Conservation (phyloP, 495 filamentous ascomycete genomes). For the Hyaloscypha variabilis region DNA sequence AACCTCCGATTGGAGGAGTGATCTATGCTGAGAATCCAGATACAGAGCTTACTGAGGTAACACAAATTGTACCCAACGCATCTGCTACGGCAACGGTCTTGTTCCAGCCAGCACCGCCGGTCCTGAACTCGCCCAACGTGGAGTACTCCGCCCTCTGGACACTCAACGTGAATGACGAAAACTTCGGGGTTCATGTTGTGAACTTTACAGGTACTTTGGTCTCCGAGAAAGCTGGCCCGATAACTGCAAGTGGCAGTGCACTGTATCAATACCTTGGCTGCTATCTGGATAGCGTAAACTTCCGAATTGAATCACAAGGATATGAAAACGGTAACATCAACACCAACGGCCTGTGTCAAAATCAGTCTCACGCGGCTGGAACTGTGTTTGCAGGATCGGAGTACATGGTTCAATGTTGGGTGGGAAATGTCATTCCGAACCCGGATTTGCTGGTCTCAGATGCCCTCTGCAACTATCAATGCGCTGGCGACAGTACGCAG, state of each 20-base stretch:
- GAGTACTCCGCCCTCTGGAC: slow-evolving; percentile 39
- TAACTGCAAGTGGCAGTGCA: slow-evolving; percentile 30
- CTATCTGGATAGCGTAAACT: slow-evolving; percentile 36
- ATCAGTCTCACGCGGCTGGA: slow-evolving; percentile 31
- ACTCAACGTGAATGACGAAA: slow-evolving; percentile 44
- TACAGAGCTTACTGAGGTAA: slow-evolving; percentile 38
- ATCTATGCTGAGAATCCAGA: slow-evolving; percentile 36
- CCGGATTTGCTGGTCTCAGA: slow-evolving; percentile 37
- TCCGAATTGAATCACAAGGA: slow-evolving; percentile 34
- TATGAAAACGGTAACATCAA: slow-evolving; percentile 31
- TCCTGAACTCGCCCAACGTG: slow-evolving; percentile 31
- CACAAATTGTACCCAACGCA: slow-evolving; percentile 31
- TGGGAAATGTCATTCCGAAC: slow-evolving; percentile 38
- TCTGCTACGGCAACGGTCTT: slow-evolving; percentile 34
- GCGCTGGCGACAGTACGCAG: slow-evolving; percentile 14
- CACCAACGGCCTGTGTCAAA: slow-evolving; percentile 41
- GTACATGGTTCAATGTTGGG: slow-evolving; percentile 37
- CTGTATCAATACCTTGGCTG: slow-evolving; percentile 43
- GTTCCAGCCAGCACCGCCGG: slow-evolving; percentile 32
- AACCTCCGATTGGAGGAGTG: slow-evolving; percentile 35
- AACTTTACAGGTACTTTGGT: slow-evolving; percentile 36
- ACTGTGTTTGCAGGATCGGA: slow-evolving; percentile 41
- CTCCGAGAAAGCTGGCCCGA: slow-evolving; percentile 34
- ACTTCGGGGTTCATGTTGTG: slow-evolving; percentile 39
- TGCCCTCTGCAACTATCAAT: slow-evolving; percentile 16